These are phyloP conservation scores for Paragyromitra xinjiangensis DNA, from an alignment of 495 filamentous ascomycete species.

Conservation along the genomic window DNA sequence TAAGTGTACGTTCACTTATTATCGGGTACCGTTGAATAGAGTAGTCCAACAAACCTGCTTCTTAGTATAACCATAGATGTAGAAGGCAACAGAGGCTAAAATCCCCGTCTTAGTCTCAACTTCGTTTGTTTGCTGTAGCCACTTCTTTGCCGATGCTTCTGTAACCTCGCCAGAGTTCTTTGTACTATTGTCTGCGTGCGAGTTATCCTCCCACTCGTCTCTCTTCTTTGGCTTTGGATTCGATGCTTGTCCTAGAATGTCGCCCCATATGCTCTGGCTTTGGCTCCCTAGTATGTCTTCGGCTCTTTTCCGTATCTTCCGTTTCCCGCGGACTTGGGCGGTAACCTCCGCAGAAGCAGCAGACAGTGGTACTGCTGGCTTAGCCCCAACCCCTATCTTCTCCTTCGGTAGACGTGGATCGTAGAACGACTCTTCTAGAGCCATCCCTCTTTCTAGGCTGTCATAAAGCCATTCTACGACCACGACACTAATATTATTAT, in stretches of 20 bases:
- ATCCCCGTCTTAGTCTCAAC: conserved; percentile 25
- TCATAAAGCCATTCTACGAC: conserved; percentile 84
- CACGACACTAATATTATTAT: conserved; percentile 81
- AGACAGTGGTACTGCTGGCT: conserved; percentile 63
- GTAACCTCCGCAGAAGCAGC: conserved; percentile 60
- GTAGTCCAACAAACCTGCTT: conserved; percentile 47
- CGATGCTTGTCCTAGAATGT: conserved; percentile 72
- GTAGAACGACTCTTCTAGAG: conserved; percentile 83
- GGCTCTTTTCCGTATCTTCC: conserved; percentile 81
- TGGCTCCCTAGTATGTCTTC: conserved; percentile 81
- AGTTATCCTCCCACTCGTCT: conserved; percentile 59
- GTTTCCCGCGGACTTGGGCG: conserved; percentile 60
- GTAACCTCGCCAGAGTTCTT: conserved; percentile 21
- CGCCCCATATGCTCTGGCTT: conserved; percentile 83
- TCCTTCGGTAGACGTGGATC: conserved; percentile 73
- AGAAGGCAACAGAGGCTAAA: conserved; percentile 40
- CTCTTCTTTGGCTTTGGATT: conserved; percentile 58
- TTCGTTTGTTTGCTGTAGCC: not conserved
- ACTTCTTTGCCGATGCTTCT: conserved; percentile 23
- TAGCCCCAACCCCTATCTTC: conserved; percentile 80
- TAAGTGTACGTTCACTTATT: conserved; percentile 14
- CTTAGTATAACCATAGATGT: conserved; percentile 49
- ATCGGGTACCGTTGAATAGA: not conserved
- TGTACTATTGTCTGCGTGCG: conserved; percentile 42
- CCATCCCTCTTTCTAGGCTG: conserved; percentile 90